phyloP scores from a whole-genome alignment of 345 rosid genomes.

The Acer yangbiense region DNA sequence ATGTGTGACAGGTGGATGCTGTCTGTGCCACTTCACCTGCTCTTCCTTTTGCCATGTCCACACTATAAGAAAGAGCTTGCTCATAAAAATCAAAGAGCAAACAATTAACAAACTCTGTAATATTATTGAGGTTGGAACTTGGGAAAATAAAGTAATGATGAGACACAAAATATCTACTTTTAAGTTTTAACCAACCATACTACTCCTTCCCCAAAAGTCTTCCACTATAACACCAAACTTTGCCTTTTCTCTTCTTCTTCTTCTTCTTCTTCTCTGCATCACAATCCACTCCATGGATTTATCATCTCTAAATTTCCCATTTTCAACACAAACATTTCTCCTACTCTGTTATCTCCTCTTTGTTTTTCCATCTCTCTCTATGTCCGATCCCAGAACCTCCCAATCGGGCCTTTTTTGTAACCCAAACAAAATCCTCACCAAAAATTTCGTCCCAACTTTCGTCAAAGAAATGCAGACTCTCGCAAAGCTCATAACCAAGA shows the following conservation, averaged over 20 bases:
- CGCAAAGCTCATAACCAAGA: constrained; percentile 23
- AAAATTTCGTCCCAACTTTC: constrained; percentile 40
- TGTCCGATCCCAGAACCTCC: constrained; percentile 46
- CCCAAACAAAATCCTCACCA: not conserved
- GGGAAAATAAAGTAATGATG: too few relatives aligned
- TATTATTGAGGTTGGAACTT: too few relatives aligned
- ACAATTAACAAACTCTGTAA: too few relatives aligned
- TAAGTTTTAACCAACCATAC: not conserved
- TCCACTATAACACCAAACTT: not conserved
- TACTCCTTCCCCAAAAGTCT: not conserved
- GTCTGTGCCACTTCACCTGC: too few relatives aligned
- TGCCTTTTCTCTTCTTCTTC: not conserved
- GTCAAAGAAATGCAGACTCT: constrained; percentile 47
- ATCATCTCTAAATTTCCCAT: not conserved
- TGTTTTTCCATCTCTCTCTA: not conserved
- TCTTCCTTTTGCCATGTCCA: not conserved
- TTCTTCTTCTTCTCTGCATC: not conserved
- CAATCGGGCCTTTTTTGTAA: constrained; percentile 47
- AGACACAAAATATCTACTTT: too few relatives aligned
- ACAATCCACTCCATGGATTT: constrained; percentile 7
- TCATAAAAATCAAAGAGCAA: too few relatives aligned
- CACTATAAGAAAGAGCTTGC: too few relatives aligned
- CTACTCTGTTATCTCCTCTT: constrained; percentile 14
- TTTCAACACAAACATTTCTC: not conserved
- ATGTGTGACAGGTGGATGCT: too few relatives aligned